Evolutionary conservation across 441 rosid genomes (phyloP).

Genomic region (Syzygium malaccense): DNA sequence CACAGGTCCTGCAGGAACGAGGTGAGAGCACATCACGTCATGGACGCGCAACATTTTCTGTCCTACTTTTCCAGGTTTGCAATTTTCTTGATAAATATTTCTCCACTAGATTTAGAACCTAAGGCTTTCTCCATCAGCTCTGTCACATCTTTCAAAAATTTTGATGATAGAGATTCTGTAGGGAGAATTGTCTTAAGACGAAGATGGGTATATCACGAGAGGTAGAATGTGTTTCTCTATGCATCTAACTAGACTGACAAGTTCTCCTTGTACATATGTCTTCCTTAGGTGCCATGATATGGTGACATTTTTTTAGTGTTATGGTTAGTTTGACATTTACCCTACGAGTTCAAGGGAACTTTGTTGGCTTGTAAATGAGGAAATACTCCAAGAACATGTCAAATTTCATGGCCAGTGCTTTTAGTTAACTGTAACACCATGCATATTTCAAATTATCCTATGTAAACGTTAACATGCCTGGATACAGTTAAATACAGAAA

Average conservation of each 20-base stretch:
- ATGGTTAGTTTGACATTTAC: not conserved
- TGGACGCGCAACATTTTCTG: conserved; percentile 99
- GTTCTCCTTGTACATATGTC: not conserved
- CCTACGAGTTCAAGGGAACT: not conserved
- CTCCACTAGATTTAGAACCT: not conserved
- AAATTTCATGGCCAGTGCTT: not conserved
- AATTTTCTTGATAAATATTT: not conserved
- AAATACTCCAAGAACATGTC: not conserved
- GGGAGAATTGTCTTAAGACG: not conserved
- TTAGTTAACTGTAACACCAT: not conserved
- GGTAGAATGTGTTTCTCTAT: conserved; percentile 4
- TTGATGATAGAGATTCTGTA: not conserved
- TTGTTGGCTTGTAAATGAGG: not conserved
- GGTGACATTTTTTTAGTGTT: not conserved
- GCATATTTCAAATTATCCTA: not conserved
- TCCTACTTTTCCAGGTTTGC: conserved; percentile 88
- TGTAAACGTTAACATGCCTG: not conserved
- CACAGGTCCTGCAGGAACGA: conserved; percentile 97
- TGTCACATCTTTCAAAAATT: not conserved
- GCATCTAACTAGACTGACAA: conserved; percentile 1
- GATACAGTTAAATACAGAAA: not conserved
- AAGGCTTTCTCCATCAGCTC: not conserved
- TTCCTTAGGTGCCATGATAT: not conserved
- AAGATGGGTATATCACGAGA: not conserved
- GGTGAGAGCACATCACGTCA: conserved; percentile 99